phyloP scores from a whole-genome alignment of 2,329 filamentous ascomycete genomes.

The Bipolaris oryzae region DNA sequence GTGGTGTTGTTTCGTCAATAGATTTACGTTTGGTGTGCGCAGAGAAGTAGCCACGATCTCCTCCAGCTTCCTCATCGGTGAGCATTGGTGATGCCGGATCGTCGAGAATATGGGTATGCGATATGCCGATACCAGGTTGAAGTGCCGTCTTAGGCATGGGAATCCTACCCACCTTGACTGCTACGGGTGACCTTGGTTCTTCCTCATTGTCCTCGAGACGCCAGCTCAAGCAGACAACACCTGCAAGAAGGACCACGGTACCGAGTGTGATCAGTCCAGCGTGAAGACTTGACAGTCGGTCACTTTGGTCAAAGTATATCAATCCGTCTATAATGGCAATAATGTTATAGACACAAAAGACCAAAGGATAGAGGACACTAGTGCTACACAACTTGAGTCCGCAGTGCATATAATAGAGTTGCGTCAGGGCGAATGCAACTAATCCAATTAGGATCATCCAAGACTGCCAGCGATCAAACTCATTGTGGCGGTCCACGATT shows the following conservation, averaged over 20 bases:
- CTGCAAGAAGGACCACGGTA: conserved; percentile 81
- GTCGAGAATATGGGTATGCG: conserved; percentile 72
- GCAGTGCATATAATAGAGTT: conserved; percentile 93
- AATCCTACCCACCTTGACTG: conserved; percentile 45
- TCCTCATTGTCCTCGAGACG: conserved; percentile 78
- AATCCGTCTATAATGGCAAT: conserved; percentile 96
- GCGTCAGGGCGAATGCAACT: conserved; percentile 79
- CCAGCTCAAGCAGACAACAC: conserved; percentile 93
- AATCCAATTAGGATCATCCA: conserved; percentile 89
- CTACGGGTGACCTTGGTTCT: conserved; percentile 57
- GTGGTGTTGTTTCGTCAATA: conserved; percentile 45
- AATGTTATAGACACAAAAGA: conserved; percentile 99
- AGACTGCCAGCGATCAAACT: conserved; percentile 94
- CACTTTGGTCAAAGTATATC: conserved; percentile 93
- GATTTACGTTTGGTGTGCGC: conserved; percentile 18
- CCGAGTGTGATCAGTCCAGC: conserved; percentile 85
- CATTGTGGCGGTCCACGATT: conserved; percentile 82
- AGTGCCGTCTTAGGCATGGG: conserved; percentile 67
- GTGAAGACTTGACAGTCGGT: conserved; percentile 75
- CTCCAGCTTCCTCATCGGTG: conserved; percentile 38
- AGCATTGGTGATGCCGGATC: conserved; percentile 36
- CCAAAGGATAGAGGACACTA: conserved; percentile 92
- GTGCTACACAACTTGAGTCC: conserved; percentile 95
- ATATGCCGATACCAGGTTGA: conserved; percentile 79
- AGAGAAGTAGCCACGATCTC: conserved; percentile 35